These are phyloP conservation scores for Paraphoma sp. DNA, from an alignment of 2,329 filamentous ascomycete species.

Conservation along the genomic window DNA sequence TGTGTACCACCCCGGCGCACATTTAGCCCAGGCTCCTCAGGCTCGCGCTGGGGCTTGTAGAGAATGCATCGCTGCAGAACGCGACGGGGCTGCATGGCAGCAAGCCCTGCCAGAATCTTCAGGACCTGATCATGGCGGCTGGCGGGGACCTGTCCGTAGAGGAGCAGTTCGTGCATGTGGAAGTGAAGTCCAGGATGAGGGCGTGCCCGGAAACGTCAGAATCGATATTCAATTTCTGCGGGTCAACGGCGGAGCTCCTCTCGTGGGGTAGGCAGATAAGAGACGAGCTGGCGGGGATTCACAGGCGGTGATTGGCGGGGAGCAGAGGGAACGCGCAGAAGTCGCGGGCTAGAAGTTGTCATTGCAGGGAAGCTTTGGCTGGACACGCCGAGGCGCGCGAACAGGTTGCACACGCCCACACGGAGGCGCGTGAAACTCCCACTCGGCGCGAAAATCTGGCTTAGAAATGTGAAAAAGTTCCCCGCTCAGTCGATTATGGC, in stretches of 20 bases:
- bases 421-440: slow-evolving; percentile 11
- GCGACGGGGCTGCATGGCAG: slow-evolving; percentile 65
- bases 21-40: slow-evolving; percentile 47
- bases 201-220: slow-evolving; percentile 19
- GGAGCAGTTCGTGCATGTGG: slow-evolving; percentile 67
- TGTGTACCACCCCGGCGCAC: slow-evolving; percentile 47
- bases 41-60: slow-evolving; percentile 62
- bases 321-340: slow-evolving; percentile 19
- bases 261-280: slow-evolving; percentile 36
- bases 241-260: slow-evolving; percentile 25
- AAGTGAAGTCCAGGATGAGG: slow-evolving; percentile 9
- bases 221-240: slow-evolving; percentile 35
- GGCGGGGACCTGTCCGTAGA: slow-evolving; percentile 65
- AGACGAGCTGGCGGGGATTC: slow-evolving; percentile 9
- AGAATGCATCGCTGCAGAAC: slow-evolving; percentile 63
- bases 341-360: slow-evolving; percentile 16
- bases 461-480: slow-evolving; percentile 13
- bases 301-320: slow-evolving; percentile 29
- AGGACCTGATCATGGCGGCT: slow-evolving; percentile 66
- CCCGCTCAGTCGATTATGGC: slow-evolving; percentile 33
- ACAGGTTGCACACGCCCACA: slow-evolving; percentile 22
- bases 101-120: slow-evolving; percentile 66
- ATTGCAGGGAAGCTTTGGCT: slow-evolving; percentile 29
- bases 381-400: slow-evolving; percentile 20
- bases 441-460: slow-evolving; percentile 13